These are phyloP conservation scores for Amphirosellinia nigrospora DNA, from an alignment of 495 filamentous ascomycete genomes.

Conservation along the genomic window DNA sequence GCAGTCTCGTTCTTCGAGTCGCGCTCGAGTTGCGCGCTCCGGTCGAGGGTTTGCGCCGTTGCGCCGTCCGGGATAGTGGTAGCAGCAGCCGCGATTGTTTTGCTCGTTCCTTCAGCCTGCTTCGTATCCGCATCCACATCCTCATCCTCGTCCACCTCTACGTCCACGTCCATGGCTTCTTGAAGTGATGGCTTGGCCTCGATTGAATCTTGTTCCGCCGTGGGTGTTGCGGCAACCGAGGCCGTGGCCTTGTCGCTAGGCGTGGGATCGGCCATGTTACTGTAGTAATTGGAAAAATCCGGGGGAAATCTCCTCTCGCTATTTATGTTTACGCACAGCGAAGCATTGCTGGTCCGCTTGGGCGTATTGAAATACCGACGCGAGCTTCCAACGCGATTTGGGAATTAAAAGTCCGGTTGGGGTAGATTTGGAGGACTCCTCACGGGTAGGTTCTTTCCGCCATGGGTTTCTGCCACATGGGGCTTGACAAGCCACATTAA, in stretches of 20 bases:
- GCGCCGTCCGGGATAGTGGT: not conserved
- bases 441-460: constrained; percentile 14
- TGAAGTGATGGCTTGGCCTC: constrained; percentile 48
- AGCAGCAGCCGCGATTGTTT: constrained; percentile 1
- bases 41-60: not conserved
- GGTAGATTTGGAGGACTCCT: not conserved
- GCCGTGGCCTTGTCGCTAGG: constrained; percentile 10
- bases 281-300: not conserved
- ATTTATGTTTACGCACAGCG: not conserved
- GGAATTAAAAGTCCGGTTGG: not conserved
- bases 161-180: constrained; percentile 31
- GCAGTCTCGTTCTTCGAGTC: constrained; percentile 35
- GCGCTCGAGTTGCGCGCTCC: constrained; percentile 11
- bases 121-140: not conserved
- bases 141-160: not conserved
- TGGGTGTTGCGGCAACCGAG: constrained; percentile 25
- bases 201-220: constrained; percentile 54
- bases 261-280: constrained; percentile 20
- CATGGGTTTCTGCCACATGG: too few relatives aligned
- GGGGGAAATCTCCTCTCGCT: not conserved
- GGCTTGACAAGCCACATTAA: too few relatives aligned
- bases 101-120: constrained; percentile 1
- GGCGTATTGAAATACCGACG: not conserved
- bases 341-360: constrained; percentile 7
- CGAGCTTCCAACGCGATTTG: not conserved